Evolutionary conservation across 139 green algal genomes (phyloP).

Genomic region (Diplosphaera chodatii): DNA sequence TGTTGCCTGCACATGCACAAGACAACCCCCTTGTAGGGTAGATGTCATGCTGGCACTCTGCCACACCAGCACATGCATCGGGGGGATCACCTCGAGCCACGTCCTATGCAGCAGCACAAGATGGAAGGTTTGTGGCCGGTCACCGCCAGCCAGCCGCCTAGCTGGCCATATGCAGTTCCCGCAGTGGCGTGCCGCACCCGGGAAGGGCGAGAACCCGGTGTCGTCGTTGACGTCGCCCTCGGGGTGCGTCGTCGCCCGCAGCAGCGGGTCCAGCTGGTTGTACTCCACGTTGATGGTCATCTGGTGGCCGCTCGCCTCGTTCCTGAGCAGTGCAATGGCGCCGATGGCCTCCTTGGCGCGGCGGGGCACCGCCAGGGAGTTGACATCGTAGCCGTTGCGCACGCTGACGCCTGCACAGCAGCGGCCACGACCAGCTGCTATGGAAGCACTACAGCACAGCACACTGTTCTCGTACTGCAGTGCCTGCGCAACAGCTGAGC

Average conservation of each 20-base stretch:
- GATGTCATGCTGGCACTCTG: too few relatives aligned
- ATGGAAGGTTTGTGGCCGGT: too few relatives aligned
- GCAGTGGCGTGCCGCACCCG: slow-evolving; percentile 28
- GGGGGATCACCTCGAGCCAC: too few relatives aligned
- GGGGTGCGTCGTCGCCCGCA: slow-evolving; percentile 64
- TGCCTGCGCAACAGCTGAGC: too few relatives aligned
- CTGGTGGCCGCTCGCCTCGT: slow-evolving; percentile 36
- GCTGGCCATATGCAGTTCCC: too few relatives aligned
- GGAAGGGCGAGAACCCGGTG: slow-evolving; percentile 88
- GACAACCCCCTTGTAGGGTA: too few relatives aligned
- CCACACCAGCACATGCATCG: too few relatives aligned
- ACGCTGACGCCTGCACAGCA: slow-evolving; percentile 50
- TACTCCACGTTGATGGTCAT: slow-evolving; percentile 99
- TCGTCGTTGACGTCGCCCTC: slow-evolving; percentile 85
- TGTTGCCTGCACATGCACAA: slow-evolving; percentile 62
- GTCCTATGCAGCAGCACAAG: too few relatives aligned
- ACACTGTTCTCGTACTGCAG: too few relatives aligned
- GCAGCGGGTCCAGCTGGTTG: slow-evolving; percentile 96
- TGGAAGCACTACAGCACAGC: neutral
- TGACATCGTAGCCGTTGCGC: slow-evolving; percentile 79
- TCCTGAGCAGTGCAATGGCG: slow-evolving; percentile 61
- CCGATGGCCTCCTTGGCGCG: slow-evolving; percentile 95
- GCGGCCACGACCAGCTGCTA: too few relatives aligned
- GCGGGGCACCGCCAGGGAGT: slow-evolving; percentile 86
- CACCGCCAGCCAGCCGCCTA: too few relatives aligned